Evolutionary conservation across 2,329 filamentous ascomycete genomes (phyloP).

Genomic region (Pseudogymnoascus sp.): DNA sequence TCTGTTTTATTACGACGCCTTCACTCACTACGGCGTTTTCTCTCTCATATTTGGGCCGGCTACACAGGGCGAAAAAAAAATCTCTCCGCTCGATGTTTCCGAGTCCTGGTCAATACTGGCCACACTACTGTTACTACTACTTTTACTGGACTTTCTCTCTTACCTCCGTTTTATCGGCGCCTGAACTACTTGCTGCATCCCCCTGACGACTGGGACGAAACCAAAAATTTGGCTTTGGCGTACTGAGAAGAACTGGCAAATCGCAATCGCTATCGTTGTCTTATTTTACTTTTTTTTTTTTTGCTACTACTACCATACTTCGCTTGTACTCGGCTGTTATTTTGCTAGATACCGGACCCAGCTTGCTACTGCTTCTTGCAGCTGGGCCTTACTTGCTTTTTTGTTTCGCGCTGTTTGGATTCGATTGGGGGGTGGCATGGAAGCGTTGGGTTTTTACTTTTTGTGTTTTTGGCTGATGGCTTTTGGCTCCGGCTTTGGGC

Average conservation of each 20-base stretch:
- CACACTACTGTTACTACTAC: background rate
- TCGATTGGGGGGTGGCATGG: background rate
- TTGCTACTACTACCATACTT: background rate
- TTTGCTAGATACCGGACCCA: background rate
- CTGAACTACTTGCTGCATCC: constrained; percentile 1
- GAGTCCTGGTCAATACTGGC: background rate
- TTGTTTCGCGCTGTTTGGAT: background rate
- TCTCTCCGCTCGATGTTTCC: background rate
- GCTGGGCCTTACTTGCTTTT: background rate
- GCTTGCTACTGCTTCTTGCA: background rate
- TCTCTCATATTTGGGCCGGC: background rate
- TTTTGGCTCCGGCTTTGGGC: background rate
- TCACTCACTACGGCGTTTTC: constrained; percentile 1
- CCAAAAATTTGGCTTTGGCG: background rate
- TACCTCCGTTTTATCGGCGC: background rate
- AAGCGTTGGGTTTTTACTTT: background rate
- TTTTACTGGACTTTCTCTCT: background rate
- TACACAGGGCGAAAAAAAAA: background rate
- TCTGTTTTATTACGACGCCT: background rate
- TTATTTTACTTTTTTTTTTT: background rate
- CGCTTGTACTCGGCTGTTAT: no score
- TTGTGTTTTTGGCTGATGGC: background rate
- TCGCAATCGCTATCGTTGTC: background rate
- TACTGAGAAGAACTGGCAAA: background rate
- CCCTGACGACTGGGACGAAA: constrained; percentile 4